Evolutionary conservation across 805 yeast genomes (phyloP).

Genomic region (Lachancea waltii): DNA sequence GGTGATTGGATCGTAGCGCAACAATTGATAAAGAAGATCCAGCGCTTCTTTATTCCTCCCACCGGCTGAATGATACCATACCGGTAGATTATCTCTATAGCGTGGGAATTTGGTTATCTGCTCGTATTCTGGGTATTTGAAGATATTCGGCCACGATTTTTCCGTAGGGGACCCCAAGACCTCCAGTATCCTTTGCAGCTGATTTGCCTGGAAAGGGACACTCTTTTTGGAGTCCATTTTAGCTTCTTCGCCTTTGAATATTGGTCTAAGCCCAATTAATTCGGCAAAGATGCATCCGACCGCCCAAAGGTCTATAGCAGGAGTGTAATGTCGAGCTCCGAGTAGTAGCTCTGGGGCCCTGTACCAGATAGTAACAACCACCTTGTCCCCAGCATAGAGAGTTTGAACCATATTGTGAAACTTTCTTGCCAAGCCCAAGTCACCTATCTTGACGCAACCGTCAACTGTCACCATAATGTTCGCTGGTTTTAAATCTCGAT

Average conservation of each 20-base stretch:
- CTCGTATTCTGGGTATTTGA: constrained; percentile 77
- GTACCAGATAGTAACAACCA: constrained; percentile 95
- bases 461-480: constrained; percentile 89
- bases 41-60: constrained; percentile 66
- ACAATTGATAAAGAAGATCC: constrained; percentile 51
- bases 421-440: constrained; percentile 83
- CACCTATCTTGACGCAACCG: constrained; percentile 95
- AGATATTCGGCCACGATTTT: constrained; percentile 73
- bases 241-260: constrained; percentile 96
- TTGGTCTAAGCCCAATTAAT: constrained; percentile 77
- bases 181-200: constrained; percentile 83
- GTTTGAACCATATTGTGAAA: constrained; percentile 84
- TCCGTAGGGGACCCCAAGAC: constrained; percentile 84
- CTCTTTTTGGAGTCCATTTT: constrained; percentile 89
- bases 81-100: constrained; percentile 47
- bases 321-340: constrained; percentile 91
- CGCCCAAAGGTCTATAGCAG: constrained; percentile 93
- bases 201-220: constrained; percentile 92
- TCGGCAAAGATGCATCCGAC: constrained; percentile 94
- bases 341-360: constrained; percentile 85
- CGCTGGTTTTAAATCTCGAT: constrained; percentile 95
- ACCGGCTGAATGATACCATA: constrained; percentile 84
- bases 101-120: constrained; percentile 59
- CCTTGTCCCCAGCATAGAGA: constrained; percentile 86
- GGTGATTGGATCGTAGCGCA: constrained; percentile 77